These are phyloP conservation scores for Saccharomyces hybrid DNA, from an alignment of 1,139 yeast genomes.

Conservation along the genomic window DNA sequence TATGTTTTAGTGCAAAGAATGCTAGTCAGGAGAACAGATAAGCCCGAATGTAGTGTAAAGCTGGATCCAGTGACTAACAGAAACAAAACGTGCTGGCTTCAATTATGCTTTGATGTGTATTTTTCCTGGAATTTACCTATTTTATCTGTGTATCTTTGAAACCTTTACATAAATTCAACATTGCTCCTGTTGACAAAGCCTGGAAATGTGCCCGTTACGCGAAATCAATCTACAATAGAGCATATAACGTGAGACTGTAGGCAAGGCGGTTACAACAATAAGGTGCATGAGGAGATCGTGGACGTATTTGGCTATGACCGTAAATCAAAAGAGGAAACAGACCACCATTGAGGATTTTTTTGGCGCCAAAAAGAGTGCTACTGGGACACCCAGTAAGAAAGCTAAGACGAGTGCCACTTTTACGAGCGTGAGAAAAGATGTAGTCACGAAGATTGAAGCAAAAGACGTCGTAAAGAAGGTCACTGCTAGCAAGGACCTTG, in stretches of 20 bases:
- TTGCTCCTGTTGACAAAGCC: not conserved
- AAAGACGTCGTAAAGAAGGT: not conserved
- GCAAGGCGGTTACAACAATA: not conserved
- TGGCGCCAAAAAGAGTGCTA: not conserved
- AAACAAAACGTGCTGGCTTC: not conserved
- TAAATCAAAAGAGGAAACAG: conserved; percentile 13
- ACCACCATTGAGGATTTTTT: conserved; percentile 19
- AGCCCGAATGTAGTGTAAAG: conserved; percentile 1
- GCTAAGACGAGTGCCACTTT: not conserved
- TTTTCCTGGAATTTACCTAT: not conserved
- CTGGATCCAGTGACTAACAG: not conserved
- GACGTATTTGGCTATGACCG: conserved; percentile 4
- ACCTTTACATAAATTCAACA: not conserved
- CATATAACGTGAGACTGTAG: not conserved
- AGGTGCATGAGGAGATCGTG: not conserved
- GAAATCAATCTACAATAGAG: not conserved
- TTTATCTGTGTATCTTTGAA: not conserved
- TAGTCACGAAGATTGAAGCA: not conserved
- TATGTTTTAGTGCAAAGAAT: not conserved
- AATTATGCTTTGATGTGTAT: not conserved
- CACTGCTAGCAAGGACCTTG: not conserved
- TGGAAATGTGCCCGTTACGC: not conserved
- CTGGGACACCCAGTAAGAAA: not conserved
- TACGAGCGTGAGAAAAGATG: not conserved
- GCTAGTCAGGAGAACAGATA: not conserved